These are phyloP conservation scores for Isatis lusitanica DNA, from an alignment of 441 rosid genomes.

Conservation along the genomic window DNA sequence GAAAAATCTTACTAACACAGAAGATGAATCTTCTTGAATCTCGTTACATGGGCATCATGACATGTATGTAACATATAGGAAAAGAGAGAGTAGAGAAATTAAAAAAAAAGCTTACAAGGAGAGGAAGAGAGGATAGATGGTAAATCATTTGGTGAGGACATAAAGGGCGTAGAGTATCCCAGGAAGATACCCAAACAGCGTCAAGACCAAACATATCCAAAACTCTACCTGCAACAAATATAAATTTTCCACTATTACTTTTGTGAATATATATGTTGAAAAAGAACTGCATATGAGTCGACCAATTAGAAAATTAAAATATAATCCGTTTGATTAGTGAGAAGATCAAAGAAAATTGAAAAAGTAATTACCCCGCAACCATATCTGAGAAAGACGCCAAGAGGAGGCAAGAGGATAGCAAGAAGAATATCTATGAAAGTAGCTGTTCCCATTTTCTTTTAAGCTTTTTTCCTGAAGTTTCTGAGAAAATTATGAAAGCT, in stretches of 20 bases:
- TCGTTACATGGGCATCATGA: neutral
- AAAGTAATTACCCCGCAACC: constrained; percentile 56
- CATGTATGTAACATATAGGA: neutral
- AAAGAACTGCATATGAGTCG: no score
- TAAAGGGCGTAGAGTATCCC: constrained; percentile 85
- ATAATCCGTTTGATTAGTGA: no score
- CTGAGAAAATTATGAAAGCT: neutral
- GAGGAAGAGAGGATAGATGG: neutral
- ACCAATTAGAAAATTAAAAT: no score
- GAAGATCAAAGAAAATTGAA: neutral
- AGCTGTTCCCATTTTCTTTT: constrained; percentile 39
- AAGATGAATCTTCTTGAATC: neutral
- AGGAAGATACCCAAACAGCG: constrained; percentile 72
- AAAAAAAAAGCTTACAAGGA: constrained; percentile 20
- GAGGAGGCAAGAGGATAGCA: constrained; percentile 90
- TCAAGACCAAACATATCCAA: constrained; percentile 85
- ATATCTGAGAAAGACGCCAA: constrained; percentile 85
- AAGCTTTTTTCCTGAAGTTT: neutral
- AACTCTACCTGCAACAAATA: constrained; percentile 58
- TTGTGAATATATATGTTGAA: neutral
- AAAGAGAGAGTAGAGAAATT: neutral
- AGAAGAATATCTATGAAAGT: constrained; percentile 70
- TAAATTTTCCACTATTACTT: neutral
- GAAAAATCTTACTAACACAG: neutral
- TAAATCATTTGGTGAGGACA: constrained; percentile 60